These are phyloP conservation scores for Fusarium papillatum DNA, from an alignment of 2,329 filamentous ascomycete species.

Conservation along the genomic window DNA sequence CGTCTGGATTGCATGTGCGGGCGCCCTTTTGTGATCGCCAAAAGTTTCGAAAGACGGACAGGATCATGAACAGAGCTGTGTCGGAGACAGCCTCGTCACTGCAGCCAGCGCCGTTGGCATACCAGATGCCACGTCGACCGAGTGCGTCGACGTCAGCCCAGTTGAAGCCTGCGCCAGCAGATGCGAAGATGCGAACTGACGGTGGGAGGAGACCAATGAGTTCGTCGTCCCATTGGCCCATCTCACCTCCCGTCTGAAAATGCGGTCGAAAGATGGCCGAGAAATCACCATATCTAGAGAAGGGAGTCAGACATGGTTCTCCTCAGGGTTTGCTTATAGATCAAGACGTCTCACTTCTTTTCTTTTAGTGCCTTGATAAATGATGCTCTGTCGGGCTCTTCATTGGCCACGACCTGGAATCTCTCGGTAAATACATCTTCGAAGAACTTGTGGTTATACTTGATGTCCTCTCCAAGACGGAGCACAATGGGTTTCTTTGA, in stretches of 20 bases:
- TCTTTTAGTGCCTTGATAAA: slow-evolving; percentile 58
- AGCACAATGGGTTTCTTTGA: slow-evolving; percentile 31
- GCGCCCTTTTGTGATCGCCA: slow-evolving; percentile 52
- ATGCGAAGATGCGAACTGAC: slow-evolving; percentile 70
- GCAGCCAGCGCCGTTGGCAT: slow-evolving; percentile 57
- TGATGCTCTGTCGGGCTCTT: slow-evolving; percentile 49
- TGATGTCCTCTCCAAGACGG: slow-evolving; percentile 59
- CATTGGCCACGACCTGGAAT: slow-evolving; percentile 56
- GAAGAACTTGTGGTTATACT: slow-evolving; percentile 60
- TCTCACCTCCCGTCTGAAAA: slow-evolving; percentile 73
- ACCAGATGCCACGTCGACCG: slow-evolving; percentile 53
- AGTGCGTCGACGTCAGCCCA: slow-evolving; percentile 70
- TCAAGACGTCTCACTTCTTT: slow-evolving; percentile 32
- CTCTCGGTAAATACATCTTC: slow-evolving; percentile 51
- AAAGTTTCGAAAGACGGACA: slow-evolving; percentile 64
- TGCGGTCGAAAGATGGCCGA: slow-evolving; percentile 67
- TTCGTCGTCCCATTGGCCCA: slow-evolving; percentile 72
- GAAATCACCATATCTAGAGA: slow-evolving; percentile 40
- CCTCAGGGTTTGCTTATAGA: not conserved
- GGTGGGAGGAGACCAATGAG: slow-evolving; percentile 66
- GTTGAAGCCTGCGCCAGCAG: slow-evolving; percentile 73
- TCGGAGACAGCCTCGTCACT: slow-evolving; percentile 60
- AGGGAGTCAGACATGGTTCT: not conserved
- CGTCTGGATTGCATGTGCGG: slow-evolving; percentile 29
- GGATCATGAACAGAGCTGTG: slow-evolving; percentile 56